phyloP scores from a whole-genome alignment of 1,284 basidiomycete genomes.

The Wolfiporia cocos region DNA sequence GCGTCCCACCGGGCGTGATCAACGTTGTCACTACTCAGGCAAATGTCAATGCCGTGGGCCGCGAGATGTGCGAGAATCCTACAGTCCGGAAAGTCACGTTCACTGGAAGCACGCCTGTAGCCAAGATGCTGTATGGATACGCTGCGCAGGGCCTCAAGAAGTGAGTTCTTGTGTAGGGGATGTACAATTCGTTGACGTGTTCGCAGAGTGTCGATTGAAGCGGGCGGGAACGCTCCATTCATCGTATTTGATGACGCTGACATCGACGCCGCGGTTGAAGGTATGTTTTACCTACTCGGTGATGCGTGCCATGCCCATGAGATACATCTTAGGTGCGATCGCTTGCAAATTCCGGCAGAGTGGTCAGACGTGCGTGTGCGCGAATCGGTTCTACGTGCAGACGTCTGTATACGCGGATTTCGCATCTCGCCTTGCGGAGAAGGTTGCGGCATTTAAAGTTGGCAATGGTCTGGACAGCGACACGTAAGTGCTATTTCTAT shows the following conservation, averaged over 20 bases:
- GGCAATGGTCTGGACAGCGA: slow-evolving; percentile 84
- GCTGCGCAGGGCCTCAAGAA: slow-evolving; percentile 89
- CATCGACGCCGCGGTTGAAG: slow-evolving; percentile 88
- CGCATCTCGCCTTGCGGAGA: slow-evolving; percentile 74
- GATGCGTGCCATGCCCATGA: background rate
- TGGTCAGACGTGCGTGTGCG: slow-evolving; percentile 89
- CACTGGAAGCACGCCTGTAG: slow-evolving; percentile 90
- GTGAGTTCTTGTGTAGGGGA: slow-evolving; percentile 32
- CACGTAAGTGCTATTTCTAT: slow-evolving; percentile 47
- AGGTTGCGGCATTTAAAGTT: slow-evolving; percentile 86
- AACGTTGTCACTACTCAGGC: slow-evolving; percentile 89
- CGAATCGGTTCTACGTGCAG: slow-evolving; percentile 86
- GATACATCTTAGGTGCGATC: slow-evolving; percentile 63
- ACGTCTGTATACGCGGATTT: slow-evolving; percentile 83
- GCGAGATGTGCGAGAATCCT: slow-evolving; percentile 74
- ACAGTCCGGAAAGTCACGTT: slow-evolving; percentile 88
- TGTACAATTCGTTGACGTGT: slow-evolving; percentile 1
- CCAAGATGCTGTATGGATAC: slow-evolving; percentile 84
- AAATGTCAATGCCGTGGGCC: slow-evolving; percentile 77
- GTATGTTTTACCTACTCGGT: slow-evolving; percentile 26
- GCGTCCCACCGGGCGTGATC: slow-evolving; percentile 91
- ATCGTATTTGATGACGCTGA: slow-evolving; percentile 98
- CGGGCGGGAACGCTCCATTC: slow-evolving; percentile 88
- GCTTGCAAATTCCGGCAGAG: slow-evolving; percentile 88
- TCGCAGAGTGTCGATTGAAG: slow-evolving; percentile 74